Base-by-base conservation (phyloP, 495 filamentous ascomycete genomes). In the Halenospora varia region DNA sequence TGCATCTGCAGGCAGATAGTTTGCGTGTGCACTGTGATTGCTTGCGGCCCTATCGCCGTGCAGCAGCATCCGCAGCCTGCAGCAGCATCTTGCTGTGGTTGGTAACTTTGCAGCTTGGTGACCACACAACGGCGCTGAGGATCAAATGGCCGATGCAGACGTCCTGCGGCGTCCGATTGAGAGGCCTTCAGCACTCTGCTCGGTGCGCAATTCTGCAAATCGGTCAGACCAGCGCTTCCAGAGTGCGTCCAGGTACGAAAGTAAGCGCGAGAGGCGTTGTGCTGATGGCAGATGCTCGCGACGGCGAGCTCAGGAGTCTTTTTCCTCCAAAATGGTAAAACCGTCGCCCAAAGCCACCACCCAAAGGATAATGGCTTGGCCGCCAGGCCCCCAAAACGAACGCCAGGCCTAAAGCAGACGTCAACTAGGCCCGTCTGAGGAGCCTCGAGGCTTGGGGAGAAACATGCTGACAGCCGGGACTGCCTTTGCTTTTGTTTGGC, bases 41-140 rank as follows among this genome's bases (percentile, higher is more conserved):
- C 25, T 44, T 13, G 25, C 18, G 13, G 29, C 17, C 25, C 22
- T 62, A 62, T 62, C 59, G 53, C 22, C 11, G 24, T 62, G 59
- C 59, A 62, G 48, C 56, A 61, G 59, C 48, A 62, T 57, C 59
- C 59, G 59, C 54, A 25, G 42, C 13, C 15, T 55, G 53, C 40
- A 55, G 40, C 20, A 26, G 13, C 26, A 24, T 9, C 20, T 26
- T 3, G 54, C n/a, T 3, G 6, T 47, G 41, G 13, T 24, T 19
- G 6, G 10, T 50, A 25, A 41, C 25, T 41, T 25, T 40, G 25
- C 23, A 17, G 53, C 18, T 24, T 15, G 25, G 44, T n/a, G 44
- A n/a, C 24, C 20, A 23, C 39, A 25, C 42, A 53, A 53, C 18
- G 35, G 18, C 35, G n/a, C 24, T 13, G 15, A 35, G n/a, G 47